phyloP scores from a whole-genome alignment of 305 asterid species.

The Plantago coronopus region DNA sequence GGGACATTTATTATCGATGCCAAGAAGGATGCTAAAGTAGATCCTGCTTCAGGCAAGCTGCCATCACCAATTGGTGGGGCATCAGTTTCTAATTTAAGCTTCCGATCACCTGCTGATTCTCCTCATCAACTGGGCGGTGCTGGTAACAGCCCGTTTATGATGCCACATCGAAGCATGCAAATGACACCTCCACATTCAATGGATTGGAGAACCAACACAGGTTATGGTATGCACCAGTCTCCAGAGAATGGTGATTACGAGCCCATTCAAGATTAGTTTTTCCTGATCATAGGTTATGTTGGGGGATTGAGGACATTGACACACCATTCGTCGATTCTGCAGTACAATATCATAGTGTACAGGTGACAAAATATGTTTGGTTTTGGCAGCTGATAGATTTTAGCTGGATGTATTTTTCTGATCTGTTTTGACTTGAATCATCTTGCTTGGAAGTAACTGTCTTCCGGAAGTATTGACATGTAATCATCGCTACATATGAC shows the following conservation, averaged over 20 bases:
- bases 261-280: conserved; percentile 26
- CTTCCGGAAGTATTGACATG: not conserved
- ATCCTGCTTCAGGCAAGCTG: conserved; percentile 30
- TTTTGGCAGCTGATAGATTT: conserved; percentile 13
- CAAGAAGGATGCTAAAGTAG: conserved; percentile 38
- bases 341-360: conserved; percentile 12
- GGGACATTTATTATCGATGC: conserved; percentile 41
- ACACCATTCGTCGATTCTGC: conserved; percentile 14
- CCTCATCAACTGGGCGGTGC: conserved; percentile 41
- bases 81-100: conserved; percentile 33
- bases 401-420: conserved; percentile 11
- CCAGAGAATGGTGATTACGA: conserved; percentile 43
- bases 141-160: conserved; percentile 38
- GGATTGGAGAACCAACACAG: conserved; percentile 38
- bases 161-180: conserved; percentile 32
- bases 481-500: not conserved
- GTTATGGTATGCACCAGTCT: conserved; percentile 35
- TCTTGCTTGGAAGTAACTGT: not conserved
- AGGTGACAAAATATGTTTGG: conserved; percentile 13
- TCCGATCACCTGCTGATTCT: conserved; percentile 35
- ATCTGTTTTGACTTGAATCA: not conserved
- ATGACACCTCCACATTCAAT: conserved; percentile 29
- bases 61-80: conserved; percentile 44
- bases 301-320: not conserved
- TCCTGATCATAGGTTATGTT: not conserved